phyloP scores from a whole-genome alignment of 768 basidiomycete genomes.

The Termitomyces sp. region DNA sequence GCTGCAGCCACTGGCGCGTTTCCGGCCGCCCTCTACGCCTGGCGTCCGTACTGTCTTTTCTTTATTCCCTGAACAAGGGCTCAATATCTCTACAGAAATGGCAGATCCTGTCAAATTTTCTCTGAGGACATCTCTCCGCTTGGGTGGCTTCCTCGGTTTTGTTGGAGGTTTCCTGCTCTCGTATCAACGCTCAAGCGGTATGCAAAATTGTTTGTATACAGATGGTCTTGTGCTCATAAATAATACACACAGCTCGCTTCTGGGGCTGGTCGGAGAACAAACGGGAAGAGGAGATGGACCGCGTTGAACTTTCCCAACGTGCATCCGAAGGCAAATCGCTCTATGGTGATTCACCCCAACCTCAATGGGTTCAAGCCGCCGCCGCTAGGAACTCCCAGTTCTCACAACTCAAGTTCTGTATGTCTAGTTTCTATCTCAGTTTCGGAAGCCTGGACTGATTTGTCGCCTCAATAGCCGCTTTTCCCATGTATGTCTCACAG shows the following conservation, averaged over 20 bases:
- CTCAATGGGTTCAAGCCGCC: constrained; percentile 80
- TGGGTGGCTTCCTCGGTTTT: constrained; percentile 80
- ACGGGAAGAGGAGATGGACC: constrained; percentile 74
- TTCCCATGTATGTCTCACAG: constrained; percentile 63
- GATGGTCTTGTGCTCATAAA: background rate
- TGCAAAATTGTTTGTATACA: constrained; percentile 27
- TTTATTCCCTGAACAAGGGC: constrained; percentile 3
- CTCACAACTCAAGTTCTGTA: constrained; percentile 92
- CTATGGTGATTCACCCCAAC: constrained; percentile 81
- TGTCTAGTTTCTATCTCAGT: constrained; percentile 24
- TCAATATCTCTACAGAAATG: constrained; percentile 33
- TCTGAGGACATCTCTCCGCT: constrained; percentile 34
- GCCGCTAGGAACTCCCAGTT: constrained; percentile 88
- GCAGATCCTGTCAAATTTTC: constrained; percentile 40
- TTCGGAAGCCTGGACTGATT: constrained; percentile 8
- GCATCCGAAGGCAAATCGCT: constrained; percentile 78
- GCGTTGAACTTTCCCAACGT: constrained; percentile 72
- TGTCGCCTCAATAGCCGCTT: constrained; percentile 41
- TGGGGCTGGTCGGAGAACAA: constrained; percentile 94
- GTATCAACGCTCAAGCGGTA: constrained; percentile 87
- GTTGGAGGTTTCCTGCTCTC: constrained; percentile 89
- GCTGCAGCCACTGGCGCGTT: constrained; percentile 76
- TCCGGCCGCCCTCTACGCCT: constrained; percentile 75
- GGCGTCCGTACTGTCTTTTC: constrained; percentile 53
- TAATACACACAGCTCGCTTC: constrained; percentile 64